Conservation (phyloP, 2,329 filamentous ascomycete genomes). For the Phyllosticta ampelicida region DNA sequence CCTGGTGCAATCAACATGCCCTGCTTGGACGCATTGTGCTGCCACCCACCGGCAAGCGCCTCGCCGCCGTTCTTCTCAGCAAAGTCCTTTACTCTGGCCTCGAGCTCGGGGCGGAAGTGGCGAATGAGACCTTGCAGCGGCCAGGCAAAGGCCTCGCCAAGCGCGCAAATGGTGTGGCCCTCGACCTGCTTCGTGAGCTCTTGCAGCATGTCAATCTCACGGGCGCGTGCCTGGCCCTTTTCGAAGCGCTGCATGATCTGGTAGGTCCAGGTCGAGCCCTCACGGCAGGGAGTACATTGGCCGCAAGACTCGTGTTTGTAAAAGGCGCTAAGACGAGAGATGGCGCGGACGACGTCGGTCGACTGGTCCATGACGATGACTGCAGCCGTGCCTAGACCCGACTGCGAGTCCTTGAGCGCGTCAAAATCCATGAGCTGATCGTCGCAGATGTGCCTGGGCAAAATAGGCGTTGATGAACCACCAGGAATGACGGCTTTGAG, state of each 20-base stretch:
- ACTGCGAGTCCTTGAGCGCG: constrained; percentile 93
- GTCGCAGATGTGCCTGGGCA: constrained; percentile 83
- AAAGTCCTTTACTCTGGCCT: constrained; percentile 79
- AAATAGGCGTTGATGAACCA: constrained; percentile 89
- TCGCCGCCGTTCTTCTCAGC: constrained; percentile 60
- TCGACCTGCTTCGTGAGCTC: constrained; percentile 99
- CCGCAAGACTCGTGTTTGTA: constrained; percentile 98
- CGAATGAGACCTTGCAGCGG: constrained; percentile 95
- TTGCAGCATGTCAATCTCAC: constrained; percentile 99
- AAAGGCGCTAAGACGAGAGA: constrained; percentile 86
- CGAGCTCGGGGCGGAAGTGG: constrained; percentile 93
- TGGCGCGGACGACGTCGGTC: constrained; percentile 88
- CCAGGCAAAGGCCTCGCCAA: constrained; percentile 98
- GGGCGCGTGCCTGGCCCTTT: constrained; percentile 73
- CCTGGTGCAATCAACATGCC: constrained; percentile 82
- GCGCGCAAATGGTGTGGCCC: constrained; percentile 95
- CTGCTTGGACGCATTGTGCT: constrained; percentile 60
- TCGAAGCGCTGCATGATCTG: constrained; percentile 98
- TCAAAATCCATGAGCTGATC: constrained; percentile 99
- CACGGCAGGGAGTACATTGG: constrained; percentile 98
- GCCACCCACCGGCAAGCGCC: constrained; percentile 80
- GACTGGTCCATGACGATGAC: constrained; percentile 99
- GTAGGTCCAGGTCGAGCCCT: constrained; percentile 97
- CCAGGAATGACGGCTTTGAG: constrained; percentile 89
- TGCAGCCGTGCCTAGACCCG: constrained; percentile 90